A percentile compares a stretch with the other conserved stretches of the same genome.
These are phyloP conservation scores for Pseudogymnoascus sp. DNA, from an alignment of 2,329 filamentous ascomycete genomes.

Conservation along the genomic window DNA sequence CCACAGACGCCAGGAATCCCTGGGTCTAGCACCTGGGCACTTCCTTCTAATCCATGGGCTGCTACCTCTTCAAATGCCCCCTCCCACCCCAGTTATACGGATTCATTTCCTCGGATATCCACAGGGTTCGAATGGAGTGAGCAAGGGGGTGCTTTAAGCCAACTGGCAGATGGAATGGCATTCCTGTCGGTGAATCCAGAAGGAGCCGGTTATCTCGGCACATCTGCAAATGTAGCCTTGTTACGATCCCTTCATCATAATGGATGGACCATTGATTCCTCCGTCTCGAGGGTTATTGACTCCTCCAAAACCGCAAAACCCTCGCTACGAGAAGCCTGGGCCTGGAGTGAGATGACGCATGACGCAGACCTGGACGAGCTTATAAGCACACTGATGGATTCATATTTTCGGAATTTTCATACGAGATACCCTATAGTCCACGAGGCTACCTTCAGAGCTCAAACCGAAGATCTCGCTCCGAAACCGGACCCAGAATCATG, in stretches of 20 bases:
- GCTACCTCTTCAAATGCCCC: neutral
- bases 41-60: neutral
- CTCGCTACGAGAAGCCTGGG: constrained; percentile 15
- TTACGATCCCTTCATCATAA: constrained; percentile 24
- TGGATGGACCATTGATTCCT: constrained; percentile 20
- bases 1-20: neutral
- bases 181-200: constrained; percentile 31
- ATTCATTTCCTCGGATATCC: constrained; percentile 25
- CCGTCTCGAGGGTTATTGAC: constrained; percentile 18
- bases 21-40: neutral
- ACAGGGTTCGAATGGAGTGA: constrained; percentile 31
- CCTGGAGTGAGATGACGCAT: constrained; percentile 1
- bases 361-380: constrained; percentile 1
- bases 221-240: constrained; percentile 28
- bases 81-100: neutral
- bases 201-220: constrained; percentile 31
- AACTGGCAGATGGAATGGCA: constrained; percentile 32
- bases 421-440: constrained; percentile 40
- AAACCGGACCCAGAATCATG: constrained; percentile 27
- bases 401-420: constrained; percentile 40
- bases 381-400: constrained; percentile 24
- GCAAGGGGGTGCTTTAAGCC: constrained; percentile 21
- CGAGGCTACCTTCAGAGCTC: constrained; percentile 37
- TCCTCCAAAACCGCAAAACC: constrained; percentile 21
- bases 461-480: constrained; percentile 29